Percentiles rank a stretch among this genome's conserved stretches.
Conservation (phyloP, 352 stramenopile species). For the Peronospora farinosa region DNA sequence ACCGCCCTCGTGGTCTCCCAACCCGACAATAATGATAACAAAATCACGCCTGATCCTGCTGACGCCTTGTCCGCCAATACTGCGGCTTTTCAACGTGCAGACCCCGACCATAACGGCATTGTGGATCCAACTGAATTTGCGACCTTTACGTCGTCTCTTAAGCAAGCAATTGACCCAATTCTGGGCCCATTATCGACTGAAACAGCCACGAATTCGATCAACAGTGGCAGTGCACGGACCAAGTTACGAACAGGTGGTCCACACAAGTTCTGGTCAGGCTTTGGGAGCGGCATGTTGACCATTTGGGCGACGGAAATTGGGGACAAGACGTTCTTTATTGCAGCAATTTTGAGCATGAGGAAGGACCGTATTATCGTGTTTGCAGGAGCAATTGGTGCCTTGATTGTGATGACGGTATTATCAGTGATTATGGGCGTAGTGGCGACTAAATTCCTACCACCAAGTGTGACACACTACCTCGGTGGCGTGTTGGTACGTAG, state of each 20-base stretch:
- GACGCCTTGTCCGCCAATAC: not conserved
- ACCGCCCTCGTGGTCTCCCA: constrained; percentile 14
- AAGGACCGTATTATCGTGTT: constrained; percentile 93
- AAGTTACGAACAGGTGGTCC: constrained; percentile 36
- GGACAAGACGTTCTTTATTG: constrained; percentile 99
- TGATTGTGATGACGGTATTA: constrained; percentile 97
- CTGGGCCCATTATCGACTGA: constrained; percentile 24
- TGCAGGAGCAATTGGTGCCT: constrained; percentile 89
- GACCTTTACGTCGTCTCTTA: constrained; percentile 47
- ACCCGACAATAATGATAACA: constrained; percentile 13
- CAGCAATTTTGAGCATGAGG: constrained; percentile 95
- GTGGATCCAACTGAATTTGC: constrained; percentile 62
- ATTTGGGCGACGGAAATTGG: constrained; percentile 98
- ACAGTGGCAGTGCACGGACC: constrained; percentile 1
- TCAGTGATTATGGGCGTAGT: constrained; percentile 95
- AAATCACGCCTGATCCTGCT: not conserved
- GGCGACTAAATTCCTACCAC: constrained; percentile 91
- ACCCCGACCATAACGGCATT: constrained; percentile 65
- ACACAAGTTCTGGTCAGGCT: constrained; percentile 84
- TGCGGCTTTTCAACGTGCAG: constrained; percentile 54
- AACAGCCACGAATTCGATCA: constrained; percentile 3
- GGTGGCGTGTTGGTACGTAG: constrained; percentile 78
- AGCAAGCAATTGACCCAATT: constrained; percentile 49
- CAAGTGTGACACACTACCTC: constrained; percentile 93
- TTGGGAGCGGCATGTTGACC: constrained; percentile 87